These are phyloP conservation scores for Suillus plorans DNA, from an alignment of 768 basidiomycete genomes.

Conservation along the genomic window DNA sequence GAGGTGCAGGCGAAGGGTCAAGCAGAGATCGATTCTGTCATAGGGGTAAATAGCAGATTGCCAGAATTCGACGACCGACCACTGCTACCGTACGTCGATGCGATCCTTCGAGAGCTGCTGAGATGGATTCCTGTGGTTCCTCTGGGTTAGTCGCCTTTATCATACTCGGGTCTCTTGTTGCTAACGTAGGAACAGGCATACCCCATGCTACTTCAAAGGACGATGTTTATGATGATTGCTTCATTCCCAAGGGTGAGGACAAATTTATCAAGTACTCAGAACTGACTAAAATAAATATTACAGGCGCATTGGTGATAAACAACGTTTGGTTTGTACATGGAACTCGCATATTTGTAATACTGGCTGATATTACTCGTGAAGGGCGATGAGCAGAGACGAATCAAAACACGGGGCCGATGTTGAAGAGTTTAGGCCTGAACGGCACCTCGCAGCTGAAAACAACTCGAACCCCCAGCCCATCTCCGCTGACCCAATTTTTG, in stretches of 20 bases:
- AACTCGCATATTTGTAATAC: not conserved
- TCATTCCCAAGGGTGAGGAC: slow-evolving; percentile 40
- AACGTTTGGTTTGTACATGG: slow-evolving; percentile 34
- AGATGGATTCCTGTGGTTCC: slow-evolving; percentile 28
- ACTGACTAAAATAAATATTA: not conserved
- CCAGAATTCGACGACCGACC: slow-evolving; percentile 27
- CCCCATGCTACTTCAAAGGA: slow-evolving; percentile 24
- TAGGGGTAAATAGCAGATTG: slow-evolving; percentile 19
- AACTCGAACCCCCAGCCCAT: not conserved
- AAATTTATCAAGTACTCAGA: not conserved
- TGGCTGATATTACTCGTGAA: not conserved
- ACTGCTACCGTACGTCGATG: slow-evolving; percentile 41
- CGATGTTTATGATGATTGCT: slow-evolving; percentile 31
- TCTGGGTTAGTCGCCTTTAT: slow-evolving; percentile 15
- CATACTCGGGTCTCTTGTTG: not conserved
- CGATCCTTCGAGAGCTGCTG: slow-evolving; percentile 37
- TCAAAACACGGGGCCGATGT: slow-evolving; percentile 12
- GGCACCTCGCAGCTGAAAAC: slow-evolving; percentile 17
- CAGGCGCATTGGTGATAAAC: slow-evolving; percentile 30
- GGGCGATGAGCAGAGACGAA: slow-evolving; percentile 27
- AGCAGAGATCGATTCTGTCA: slow-evolving; percentile 27
- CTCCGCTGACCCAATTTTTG: slow-evolving; percentile 23
- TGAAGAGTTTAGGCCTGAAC: slow-evolving; percentile 27
- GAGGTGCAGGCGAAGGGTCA: slow-evolving; percentile 26
- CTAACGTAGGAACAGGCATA: slow-evolving; percentile 15